These are phyloP conservation scores for Psidium guajava DNA, from an alignment of 345 rosid species.

Conservation along the genomic window DNA sequence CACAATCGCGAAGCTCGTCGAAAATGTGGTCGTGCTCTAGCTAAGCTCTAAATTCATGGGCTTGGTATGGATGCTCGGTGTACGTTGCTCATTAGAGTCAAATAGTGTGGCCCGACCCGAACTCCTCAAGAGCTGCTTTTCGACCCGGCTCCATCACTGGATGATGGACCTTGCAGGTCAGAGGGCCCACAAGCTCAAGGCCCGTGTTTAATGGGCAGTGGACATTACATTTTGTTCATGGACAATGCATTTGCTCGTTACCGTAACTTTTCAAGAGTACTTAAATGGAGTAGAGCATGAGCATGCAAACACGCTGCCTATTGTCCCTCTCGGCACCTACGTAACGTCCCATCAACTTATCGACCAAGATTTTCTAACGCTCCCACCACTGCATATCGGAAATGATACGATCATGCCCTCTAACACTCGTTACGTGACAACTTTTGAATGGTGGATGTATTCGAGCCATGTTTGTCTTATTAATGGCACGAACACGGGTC, in stretches of 20 bases:
- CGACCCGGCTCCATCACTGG: not conserved
- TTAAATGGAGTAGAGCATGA: not conserved
- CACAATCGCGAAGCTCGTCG: not conserved
- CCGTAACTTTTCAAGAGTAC: not conserved
- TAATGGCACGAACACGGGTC: not conserved
- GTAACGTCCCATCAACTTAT: not conserved
- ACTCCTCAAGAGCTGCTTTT: not conserved
- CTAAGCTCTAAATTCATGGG: too few relatives aligned
- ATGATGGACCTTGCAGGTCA: not conserved
- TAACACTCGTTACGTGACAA: rapidly evolving
- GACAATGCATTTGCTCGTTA: not conserved
- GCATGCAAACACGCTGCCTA: not conserved
- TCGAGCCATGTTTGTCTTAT: not conserved
- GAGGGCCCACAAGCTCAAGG: not conserved
- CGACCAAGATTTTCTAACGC: not conserved
- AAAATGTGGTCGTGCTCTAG: not conserved
- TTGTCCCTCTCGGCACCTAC: not conserved
- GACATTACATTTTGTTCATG: rapidly evolving
- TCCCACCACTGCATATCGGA: rapidly evolving
- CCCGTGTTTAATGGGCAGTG: not conserved
- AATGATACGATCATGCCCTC: rapidly evolving
- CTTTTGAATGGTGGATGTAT: rapidly evolving
- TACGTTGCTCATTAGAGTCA: not conserved
- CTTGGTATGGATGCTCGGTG: not conserved
- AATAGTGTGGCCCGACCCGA: not conserved